Base-by-base conservation (phyloP, 2,329 filamentous ascomycete species). In the Penicillium sp. region DNA sequence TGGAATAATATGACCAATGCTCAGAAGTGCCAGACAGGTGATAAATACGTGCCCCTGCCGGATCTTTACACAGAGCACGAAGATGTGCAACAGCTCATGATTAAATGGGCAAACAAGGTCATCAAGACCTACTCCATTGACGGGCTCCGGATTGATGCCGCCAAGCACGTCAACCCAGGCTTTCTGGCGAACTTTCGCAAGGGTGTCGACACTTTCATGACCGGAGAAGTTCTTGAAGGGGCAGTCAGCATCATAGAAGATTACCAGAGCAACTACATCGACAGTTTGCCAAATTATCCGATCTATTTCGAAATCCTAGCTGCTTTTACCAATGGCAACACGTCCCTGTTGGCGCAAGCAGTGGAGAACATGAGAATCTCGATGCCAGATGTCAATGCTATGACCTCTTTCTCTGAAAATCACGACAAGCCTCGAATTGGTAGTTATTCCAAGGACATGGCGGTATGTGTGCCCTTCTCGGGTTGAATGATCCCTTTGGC, bases 381-480 rank as follows among this genome's bases (percentile, higher is more conserved):
- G 7, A 79, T 76, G 49, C 55, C 62, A 1, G 77, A 85, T 63
- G 74, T 79, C 1, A 73, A 77, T 2, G 73, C 77, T 10, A 73
- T 85, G 13, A 81, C 77, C 7, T 78, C 75, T 0, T 87, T 86
- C 63, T 69, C 82, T 4, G 84, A 86, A 66, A 87, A 86, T 67
- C 84, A 87, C 65, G 84, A 86, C 65, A 77, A 82, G 51, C 63
- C 79, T 6, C 82, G 84, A 8, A 85, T 84, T 68, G 69, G 81
- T 4, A 79, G 73, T 57, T 67, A 78, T 55, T 83, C 80, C 49
- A 68, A 75, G n/a, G 85, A 89, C 64, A 70, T 79, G 8, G 72
- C 82, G 2, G 70, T 72, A 67, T 31, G 66, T 56, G 21, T 12
- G 21, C 2, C 12, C 35, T 31, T 19, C 15, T 36, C 31, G 9